Evolutionary conservation across 805 yeast species (phyloP).

Genomic region (Wickerhamomyces tratensis): DNA sequence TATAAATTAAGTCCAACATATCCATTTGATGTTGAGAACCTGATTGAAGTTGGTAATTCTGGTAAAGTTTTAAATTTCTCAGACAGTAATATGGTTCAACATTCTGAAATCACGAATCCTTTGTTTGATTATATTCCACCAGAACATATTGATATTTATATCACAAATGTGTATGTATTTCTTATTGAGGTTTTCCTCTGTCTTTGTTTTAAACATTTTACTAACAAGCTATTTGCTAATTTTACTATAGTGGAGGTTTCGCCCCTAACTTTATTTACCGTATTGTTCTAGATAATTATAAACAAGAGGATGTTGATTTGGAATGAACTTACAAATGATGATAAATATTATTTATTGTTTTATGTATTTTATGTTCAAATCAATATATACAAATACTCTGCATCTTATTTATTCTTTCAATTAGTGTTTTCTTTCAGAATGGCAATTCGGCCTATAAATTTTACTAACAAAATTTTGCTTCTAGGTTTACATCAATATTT

Average conservation of each 20-base stretch:
- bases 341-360: too few relatives aligned
- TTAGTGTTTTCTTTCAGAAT: too few relatives aligned
- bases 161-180: conserved; percentile 61
- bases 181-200: neutral
- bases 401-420: too few relatives aligned
- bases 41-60: conserved; percentile 87
- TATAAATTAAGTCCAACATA: conserved; percentile 89
- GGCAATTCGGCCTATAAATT: too few relatives aligned
- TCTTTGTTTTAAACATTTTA: conserved; percentile 4
- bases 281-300: conserved; percentile 89
- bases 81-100: conserved; percentile 57
- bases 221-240: too few relatives aligned
- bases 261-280: conserved; percentile 95
- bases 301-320: conserved; percentile 67
- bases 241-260: conserved; percentile 59
- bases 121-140: conserved; percentile 88
- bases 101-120: conserved; percentile 79
- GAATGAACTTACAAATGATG: conserved; percentile 19
- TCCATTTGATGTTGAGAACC: conserved; percentile 77
- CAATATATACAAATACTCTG: too few relatives aligned
- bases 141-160: conserved; percentile 86
- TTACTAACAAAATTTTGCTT: too few relatives aligned
- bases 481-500: neutral
- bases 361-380: too few relatives aligned
- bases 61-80: conserved; percentile 79